A percentile compares a stretch with the other conserved stretches of the same genome.
These are phyloP conservation scores for Saccharomycopsis sp. DNA, from an alignment of 805 yeast species.

Conservation along the genomic window DNA sequence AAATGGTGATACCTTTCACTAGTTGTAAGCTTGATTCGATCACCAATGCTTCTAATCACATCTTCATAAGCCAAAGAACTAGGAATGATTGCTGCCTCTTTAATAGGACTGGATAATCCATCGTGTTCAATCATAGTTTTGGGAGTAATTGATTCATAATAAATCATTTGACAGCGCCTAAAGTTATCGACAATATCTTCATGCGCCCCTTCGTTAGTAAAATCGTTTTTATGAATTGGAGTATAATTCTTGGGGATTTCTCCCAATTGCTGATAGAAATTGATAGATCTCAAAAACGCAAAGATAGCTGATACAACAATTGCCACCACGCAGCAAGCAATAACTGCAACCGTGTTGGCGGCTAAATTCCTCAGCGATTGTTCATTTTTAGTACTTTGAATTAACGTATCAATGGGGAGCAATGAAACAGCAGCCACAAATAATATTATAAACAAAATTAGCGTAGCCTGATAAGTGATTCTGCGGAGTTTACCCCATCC, in stretches of 20 bases:
- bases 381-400: conserved; percentile 18
- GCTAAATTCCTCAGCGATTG: conserved; percentile 16
- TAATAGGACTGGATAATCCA: conserved; percentile 18
- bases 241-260: conserved; percentile 20
- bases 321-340: conserved; percentile 18
- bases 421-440: conserved; percentile 15
- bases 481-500: no score
- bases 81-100: conserved; percentile 16
- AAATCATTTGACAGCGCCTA: conserved; percentile 16
- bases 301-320: conserved; percentile 10
- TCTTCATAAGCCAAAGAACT: conserved; percentile 20
- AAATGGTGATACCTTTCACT: conserved; percentile 1
- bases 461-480: conserved; percentile 3
- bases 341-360: conserved; percentile 16
- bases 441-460: conserved; percentile 11
- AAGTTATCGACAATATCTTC: conserved; percentile 13
- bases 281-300: conserved; percentile 13
- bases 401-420: conserved; percentile 20
- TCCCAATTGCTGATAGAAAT: conserved; percentile 9
- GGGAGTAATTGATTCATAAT: conserved; percentile 11
- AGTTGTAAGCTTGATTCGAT: conserved; percentile 5
- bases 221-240: conserved; percentile 19
- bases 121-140: conserved; percentile 13
- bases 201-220: not conserved
- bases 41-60: conserved; percentile 17